Evolutionary conservation across 2,329 filamentous ascomycete genomes (phyloP).

Genomic region (Penicillium sp.): DNA sequence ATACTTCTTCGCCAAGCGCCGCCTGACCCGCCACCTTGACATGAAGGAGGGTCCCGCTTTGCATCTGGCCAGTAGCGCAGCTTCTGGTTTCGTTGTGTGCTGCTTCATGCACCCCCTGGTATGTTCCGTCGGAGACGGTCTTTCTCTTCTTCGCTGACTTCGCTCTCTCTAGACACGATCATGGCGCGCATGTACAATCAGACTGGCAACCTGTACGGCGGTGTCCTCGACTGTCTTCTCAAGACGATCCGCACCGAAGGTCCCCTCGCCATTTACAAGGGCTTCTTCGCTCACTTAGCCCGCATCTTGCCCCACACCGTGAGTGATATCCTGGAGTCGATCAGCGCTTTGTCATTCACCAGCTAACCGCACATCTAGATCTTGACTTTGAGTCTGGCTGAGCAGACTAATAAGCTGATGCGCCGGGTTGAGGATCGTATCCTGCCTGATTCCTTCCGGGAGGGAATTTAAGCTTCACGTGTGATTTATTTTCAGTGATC

Average conservation of each 20-base stretch:
- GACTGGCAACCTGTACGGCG: slow-evolving; percentile 91
- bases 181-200: slow-evolving; percentile 99
- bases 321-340: slow-evolving; percentile 26
- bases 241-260: slow-evolving; percentile 93
- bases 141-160: slow-evolving; percentile 2
- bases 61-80: slow-evolving; percentile 82
- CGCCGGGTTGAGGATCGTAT: slow-evolving; percentile 67
- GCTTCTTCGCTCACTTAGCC: slow-evolving; percentile 90
- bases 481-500: neutral
- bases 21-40: slow-evolving; percentile 73
- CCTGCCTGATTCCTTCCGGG: slow-evolving; percentile 47
- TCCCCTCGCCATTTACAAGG: slow-evolving; percentile 91
- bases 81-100: slow-evolving; percentile 93
- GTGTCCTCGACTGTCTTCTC: slow-evolving; percentile 84
- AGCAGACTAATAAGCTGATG: slow-evolving; percentile 95
- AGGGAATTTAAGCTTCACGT: slow-evolving; percentile 41
- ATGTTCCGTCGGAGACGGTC: slow-evolving; percentile 30
- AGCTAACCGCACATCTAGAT: slow-evolving; percentile 51
- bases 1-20: slow-evolving; percentile 94
- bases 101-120: slow-evolving; percentile 98
- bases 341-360: neutral
- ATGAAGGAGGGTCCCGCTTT: slow-evolving; percentile 88
- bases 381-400: slow-evolving; percentile 84
- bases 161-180: slow-evolving; percentile 66
- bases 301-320: slow-evolving; percentile 90